Conservation (phyloP, 768 basidiomycete species). For the Termitomyces sp. region DNA sequence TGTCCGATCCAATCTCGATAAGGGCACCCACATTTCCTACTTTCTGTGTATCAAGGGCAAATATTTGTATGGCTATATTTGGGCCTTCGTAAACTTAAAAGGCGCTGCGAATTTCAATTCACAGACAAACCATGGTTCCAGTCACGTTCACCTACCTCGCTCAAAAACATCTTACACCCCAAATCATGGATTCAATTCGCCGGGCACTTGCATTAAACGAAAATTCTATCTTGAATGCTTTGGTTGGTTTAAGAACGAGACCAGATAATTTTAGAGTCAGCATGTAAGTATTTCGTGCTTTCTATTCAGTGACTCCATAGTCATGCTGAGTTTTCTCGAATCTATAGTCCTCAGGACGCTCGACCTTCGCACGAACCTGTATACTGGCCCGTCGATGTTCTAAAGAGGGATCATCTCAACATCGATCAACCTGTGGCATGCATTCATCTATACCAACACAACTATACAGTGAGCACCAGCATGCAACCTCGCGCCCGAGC, state of each 20-base stretch:
- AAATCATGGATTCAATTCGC: not conserved
- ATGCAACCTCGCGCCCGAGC: not conserved
- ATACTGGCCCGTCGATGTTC: not conserved
- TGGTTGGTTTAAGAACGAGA: not conserved
- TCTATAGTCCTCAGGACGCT: not conserved
- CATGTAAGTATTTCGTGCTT: not conserved
- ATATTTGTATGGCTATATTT: too few species aligned
- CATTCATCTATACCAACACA: not conserved
- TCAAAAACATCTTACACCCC: not conserved
- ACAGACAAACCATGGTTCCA: not conserved
- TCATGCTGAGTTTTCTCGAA: not conserved
- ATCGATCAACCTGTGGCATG: not conserved
- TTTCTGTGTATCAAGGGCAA: too few species aligned
- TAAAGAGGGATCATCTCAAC: not conserved
- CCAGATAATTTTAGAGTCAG: too few species aligned
- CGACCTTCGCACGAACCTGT: not conserved
- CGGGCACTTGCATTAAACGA: not conserved
- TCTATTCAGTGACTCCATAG: not conserved
- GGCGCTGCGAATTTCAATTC: too few species aligned
- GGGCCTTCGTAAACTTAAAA: too few species aligned
- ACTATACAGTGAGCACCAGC: not conserved
- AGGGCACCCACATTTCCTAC: too few species aligned
- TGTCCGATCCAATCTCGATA: too few species aligned
- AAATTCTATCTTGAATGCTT: not conserved
- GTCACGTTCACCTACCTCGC: not conserved